phyloP scores from a whole-genome alignment of 495 filamentous ascomycete genomes.

The Penicillium riverlandense region DNA sequence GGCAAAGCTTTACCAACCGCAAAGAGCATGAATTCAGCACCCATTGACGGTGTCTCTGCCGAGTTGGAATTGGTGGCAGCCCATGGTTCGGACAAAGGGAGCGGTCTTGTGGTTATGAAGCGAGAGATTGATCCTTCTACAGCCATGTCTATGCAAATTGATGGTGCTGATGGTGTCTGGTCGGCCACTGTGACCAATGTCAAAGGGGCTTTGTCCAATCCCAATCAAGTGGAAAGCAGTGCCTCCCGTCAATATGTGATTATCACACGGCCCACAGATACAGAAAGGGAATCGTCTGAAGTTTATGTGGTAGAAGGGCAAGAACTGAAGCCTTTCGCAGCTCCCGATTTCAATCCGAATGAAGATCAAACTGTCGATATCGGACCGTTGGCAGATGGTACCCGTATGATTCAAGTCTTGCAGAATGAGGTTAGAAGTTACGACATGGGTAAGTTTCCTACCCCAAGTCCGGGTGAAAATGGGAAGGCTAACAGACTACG shows the following conservation, averaged over 20 bases:
- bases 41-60: slow-evolving; percentile 32
- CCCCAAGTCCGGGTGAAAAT: too few species aligned
- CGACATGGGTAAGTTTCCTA: slow-evolving; percentile 62
- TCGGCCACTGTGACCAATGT: slow-evolving; percentile 17
- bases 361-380: slow-evolving; percentile 77
- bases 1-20: slow-evolving; percentile 34
- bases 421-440: slow-evolving; percentile 79
- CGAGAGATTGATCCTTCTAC: slow-evolving; percentile 61
- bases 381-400: slow-evolving; percentile 64
- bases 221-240: slow-evolving; percentile 42
- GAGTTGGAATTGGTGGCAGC: slow-evolving; percentile 66
- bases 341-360: slow-evolving; percentile 80
- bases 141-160: slow-evolving; percentile 46
- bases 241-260: slow-evolving; percentile 29
- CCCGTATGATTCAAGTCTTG: slow-evolving; percentile 75
- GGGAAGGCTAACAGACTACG: neutral
- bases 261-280: slow-evolving; percentile 20
- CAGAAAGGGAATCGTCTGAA: slow-evolving; percentile 34
- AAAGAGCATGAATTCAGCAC: slow-evolving; percentile 1
- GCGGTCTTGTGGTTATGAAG: slow-evolving; percentile 67
- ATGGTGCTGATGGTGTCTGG: slow-evolving; percentile 31
- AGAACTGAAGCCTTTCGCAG: slow-evolving; percentile 26
- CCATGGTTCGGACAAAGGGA: slow-evolving; percentile 60
- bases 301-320: slow-evolving; percentile 25
- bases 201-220: slow-evolving; percentile 25